Evolutionary conservation across 305 asterid genomes (phyloP).

Genomic region (Fraxinus platypoda): DNA sequence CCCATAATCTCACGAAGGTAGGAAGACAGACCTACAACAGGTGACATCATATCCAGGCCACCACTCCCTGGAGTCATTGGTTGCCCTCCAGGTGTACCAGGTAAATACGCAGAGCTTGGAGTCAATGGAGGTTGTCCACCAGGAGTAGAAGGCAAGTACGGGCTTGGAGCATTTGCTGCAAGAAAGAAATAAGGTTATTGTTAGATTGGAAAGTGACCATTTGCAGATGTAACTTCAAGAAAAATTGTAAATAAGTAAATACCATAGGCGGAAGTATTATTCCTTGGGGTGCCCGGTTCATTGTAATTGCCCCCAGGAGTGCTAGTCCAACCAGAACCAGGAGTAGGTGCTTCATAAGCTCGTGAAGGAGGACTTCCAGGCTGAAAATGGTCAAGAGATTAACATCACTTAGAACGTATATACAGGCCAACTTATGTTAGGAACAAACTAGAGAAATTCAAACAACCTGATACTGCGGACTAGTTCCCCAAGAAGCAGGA

Average conservation of each 20-base stretch:
- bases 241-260: slow-evolving; percentile 17
- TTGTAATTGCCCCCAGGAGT: slow-evolving; percentile 57
- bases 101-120: slow-evolving; percentile 92
- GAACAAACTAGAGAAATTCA: slow-evolving; percentile 5
- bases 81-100: slow-evolving; percentile 99
- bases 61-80: slow-evolving; percentile 99
- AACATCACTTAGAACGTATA: not conserved
- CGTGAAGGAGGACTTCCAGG: slow-evolving; percentile 88
- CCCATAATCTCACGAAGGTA: not conserved
- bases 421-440: not conserved
- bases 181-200: not conserved
- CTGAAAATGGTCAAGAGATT: slow-evolving; percentile 38
- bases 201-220: not conserved
- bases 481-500: slow-evolving; percentile 96
- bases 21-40: slow-evolving; percentile 66
- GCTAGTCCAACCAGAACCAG: slow-evolving; percentile 90
- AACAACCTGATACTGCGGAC: slow-evolving; percentile 90
- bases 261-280: slow-evolving; percentile 82
- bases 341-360: slow-evolving; percentile 98
- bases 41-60: slow-evolving; percentile 95
- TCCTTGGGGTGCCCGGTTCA: slow-evolving; percentile 93
- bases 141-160: slow-evolving; percentile 94
- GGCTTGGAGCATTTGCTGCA: slow-evolving; percentile 97
- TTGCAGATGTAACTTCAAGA: not conserved
- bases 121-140: slow-evolving; percentile 99